Base-by-base conservation (phyloP, 2,329 filamentous ascomycete genomes). In the Cladosporium velox region DNA sequence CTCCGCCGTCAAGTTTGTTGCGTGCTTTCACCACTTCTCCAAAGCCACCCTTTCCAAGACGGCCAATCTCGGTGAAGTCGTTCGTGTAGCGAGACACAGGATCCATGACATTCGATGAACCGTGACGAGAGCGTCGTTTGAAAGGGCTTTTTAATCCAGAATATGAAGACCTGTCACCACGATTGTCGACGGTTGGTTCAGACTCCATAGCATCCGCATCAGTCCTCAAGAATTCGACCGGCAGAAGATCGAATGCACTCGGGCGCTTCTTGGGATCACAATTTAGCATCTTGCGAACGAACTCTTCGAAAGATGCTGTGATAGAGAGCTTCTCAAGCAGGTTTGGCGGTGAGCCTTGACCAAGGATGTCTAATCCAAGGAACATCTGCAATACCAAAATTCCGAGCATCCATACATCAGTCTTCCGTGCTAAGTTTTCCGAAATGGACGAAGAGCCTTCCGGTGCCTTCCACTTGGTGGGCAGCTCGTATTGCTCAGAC, bases 21-120 rank as follows among this genome's bases (percentile, higher is more conserved):
- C 94, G 87, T 2, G 94, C 94, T 77, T 97, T 96, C 65, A 98
- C 92, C 26, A 99, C 95, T 79, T 97, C 92, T 5, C 95, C 95
- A 79, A 97, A 99, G 0, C 94, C 95, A 52, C 95, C 95, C 76
- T 94, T 96, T 3, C 95, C 95, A 14, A 99, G 83, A 4, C 91
- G 87, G 15, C 92, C 92, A 74, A 95, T 89, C 78, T 98, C 93
- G 21, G 93, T 89, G 78, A 96, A 99, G 72, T 98, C 95, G 73
- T 91, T 91, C 12, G 86, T 86, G 75, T 97, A 99, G 68, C 94
- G 87, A 1, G 92, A 96, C 54, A 71, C 57, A 11, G 66, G 61
- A n/a, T 77, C 76, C 21, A 67, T 60, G 15, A 70, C 52, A 58
- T 68, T 73, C 1, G 70, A 72, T 3, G 76, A 78, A 44, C 74